Evolutionary conservation across 2,329 filamentous ascomycete species (phyloP).

Genomic region (Sclerotinia trifoliorum): DNA sequence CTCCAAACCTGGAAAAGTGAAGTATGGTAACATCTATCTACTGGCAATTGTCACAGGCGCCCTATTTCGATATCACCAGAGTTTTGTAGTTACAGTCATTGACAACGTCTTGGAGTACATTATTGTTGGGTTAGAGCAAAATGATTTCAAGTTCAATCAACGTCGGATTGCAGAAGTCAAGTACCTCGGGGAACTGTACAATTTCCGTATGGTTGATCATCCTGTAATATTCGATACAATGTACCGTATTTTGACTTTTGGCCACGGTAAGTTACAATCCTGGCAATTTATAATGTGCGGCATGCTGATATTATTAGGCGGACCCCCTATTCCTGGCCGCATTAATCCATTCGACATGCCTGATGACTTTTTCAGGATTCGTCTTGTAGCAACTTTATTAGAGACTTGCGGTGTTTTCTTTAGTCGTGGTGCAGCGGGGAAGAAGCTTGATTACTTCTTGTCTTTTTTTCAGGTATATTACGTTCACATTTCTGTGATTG

Average conservation of each 20-base stretch:
- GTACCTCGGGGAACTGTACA: constrained; percentile 94
- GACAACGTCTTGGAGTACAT: constrained; percentile 90
- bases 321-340: constrained; percentile 75
- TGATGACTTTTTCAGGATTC: constrained; percentile 95
- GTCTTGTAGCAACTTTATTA: constrained; percentile 81
- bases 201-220: constrained; percentile 95
- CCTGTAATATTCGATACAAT: constrained; percentile 92
- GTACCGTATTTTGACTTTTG: constrained; percentile 92
- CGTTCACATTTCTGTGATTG: constrained; percentile 27
- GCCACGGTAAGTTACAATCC: constrained; percentile 54
- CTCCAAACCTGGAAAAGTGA: constrained; percentile 93
- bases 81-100: constrained; percentile 86
- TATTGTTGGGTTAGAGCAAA: constrained; percentile 83
- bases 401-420: constrained; percentile 98
- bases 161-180: constrained; percentile 93
- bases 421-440: constrained; percentile 86
- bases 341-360: constrained; percentile 79
- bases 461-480: constrained; percentile 77
- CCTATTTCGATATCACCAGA: constrained; percentile 86
- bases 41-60: constrained; percentile 86
- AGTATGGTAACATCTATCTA: constrained; percentile 94
- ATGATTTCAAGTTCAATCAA: constrained; percentile 97
- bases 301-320: constrained; percentile 50
- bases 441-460: constrained; percentile 97
- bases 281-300: background rate